These are phyloP conservation scores for Pseudomassariella vexata DNA, from an alignment of 2,329 filamentous ascomycete species.

Conservation along the genomic window DNA sequence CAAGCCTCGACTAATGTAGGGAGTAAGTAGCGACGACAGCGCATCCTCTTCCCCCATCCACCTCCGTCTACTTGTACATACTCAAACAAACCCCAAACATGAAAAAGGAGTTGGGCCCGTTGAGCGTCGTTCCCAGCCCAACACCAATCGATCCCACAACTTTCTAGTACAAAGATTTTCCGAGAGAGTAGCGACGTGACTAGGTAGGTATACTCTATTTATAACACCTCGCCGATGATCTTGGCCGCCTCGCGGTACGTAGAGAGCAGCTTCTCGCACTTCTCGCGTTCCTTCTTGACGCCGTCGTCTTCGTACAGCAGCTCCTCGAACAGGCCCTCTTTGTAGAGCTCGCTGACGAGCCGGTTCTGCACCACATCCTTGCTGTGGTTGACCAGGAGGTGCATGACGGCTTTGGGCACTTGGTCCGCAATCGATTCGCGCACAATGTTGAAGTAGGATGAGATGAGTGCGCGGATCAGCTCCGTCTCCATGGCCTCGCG, in stretches of 20 bases:
- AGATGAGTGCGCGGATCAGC: slow-evolving; percentile 91
- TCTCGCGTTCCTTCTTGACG: slow-evolving; percentile 95
- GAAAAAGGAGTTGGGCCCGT: too few relatives aligned
- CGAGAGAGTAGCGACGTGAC: too few relatives aligned
- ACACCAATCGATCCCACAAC: background rate
- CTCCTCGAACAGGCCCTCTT: slow-evolving; percentile 84
- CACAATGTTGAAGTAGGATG: slow-evolving; percentile 98
- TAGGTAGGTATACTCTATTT: slow-evolving; percentile 19
- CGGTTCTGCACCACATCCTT: slow-evolving; percentile 98
- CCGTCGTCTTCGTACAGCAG: slow-evolving; percentile 95
- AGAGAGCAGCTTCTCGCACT: slow-evolving; percentile 91
- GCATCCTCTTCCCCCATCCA: background rate
- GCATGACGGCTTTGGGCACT: slow-evolving; percentile 98
- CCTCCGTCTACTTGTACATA: slow-evolving; percentile 3
- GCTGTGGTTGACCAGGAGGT: slow-evolving; percentile 94
- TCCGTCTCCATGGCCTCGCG: slow-evolving; percentile 97
- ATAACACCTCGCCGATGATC: slow-evolving; percentile 95
- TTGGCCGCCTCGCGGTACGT: slow-evolving; percentile 97
- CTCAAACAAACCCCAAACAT: background rate
- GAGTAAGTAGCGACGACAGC: too few relatives aligned
- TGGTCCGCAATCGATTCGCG: slow-evolving; percentile 98
- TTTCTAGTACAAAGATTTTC: slow-evolving; percentile 5
- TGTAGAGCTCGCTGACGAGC: slow-evolving; percentile 92
- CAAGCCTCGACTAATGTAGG: too few relatives aligned
- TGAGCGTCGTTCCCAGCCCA: background rate